phyloP scores from a whole-genome alignment of 2,329 filamentous ascomycete species.

The Fusarium sp. region DNA sequence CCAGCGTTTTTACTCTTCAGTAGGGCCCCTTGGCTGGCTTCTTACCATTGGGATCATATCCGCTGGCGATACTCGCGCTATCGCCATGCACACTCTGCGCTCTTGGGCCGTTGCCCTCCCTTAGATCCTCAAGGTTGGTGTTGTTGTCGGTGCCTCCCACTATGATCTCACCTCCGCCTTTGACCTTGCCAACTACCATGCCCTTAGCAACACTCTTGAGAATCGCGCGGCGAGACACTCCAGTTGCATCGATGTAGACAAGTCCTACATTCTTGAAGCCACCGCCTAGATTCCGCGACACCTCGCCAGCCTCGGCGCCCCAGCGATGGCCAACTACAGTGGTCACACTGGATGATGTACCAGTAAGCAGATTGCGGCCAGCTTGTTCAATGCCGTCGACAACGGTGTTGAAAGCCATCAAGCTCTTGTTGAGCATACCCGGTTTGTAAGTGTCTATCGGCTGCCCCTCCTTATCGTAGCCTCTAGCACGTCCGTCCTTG shows the following conservation, averaged over 20 bases:
- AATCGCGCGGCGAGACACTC: constrained; percentile 87
- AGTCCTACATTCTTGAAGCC: constrained; percentile 96
- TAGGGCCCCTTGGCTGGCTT: constrained; percentile 43
- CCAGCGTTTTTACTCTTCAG: constrained; percentile 13
- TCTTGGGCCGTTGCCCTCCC: constrained; percentile 40
- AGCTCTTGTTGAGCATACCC: constrained; percentile 90
- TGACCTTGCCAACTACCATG: constrained; percentile 88
- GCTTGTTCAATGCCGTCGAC: constrained; percentile 93
- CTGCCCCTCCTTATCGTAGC: constrained; percentile 77
- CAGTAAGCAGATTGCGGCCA: constrained; percentile 79
- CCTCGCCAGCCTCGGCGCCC: constrained; percentile 82
- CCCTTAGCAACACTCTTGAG: constrained; percentile 96
- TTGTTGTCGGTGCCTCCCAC: constrained; percentile 71
- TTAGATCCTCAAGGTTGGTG: constrained; percentile 36
- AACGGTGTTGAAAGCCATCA: constrained; percentile 96
- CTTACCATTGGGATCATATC: constrained; percentile 49
- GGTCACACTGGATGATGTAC: constrained; percentile 80
- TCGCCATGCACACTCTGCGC: constrained; percentile 46
- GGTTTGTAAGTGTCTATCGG: constrained; percentile 79
- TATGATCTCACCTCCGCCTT: constrained; percentile 77
- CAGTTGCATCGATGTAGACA: constrained; percentile 96
- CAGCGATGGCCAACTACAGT: constrained; percentile 91
- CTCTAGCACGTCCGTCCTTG: constrained; percentile 65
- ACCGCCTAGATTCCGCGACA: constrained; percentile 80
- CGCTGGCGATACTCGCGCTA: constrained; percentile 43